A percentile compares a stretch with the other conserved stretches of the same genome.
phyloP scores from a whole-genome alignment of 768 basidiomycete genomes.

The Macrolepiota albuminosa region DNA sequence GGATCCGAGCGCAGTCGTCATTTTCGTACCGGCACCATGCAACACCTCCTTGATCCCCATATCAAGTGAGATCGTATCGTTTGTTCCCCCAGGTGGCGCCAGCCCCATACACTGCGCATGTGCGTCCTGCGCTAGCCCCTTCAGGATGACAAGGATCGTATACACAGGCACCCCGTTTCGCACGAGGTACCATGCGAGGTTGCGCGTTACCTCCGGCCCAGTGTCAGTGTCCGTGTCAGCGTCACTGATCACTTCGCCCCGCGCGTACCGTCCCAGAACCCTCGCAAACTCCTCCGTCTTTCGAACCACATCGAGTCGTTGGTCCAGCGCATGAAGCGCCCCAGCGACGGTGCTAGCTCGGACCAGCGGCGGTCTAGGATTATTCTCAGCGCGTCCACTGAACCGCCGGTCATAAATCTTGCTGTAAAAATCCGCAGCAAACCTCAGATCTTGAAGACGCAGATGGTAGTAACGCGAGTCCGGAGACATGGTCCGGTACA shows the following conservation, averaged over 20 bases:
- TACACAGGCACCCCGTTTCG: slow-evolving; percentile 69
- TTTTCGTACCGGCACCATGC: slow-evolving; percentile 79
- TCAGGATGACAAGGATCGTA: slow-evolving; percentile 57
- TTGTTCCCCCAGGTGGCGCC: slow-evolving; percentile 49
- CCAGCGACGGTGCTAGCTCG: slow-evolving; percentile 70
- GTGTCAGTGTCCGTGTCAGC: slow-evolving; percentile 22
- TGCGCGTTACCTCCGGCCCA: slow-evolving; percentile 27
- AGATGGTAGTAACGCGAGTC: slow-evolving; percentile 59
- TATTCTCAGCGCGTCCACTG: slow-evolving; percentile 66
- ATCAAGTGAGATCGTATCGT: slow-evolving; percentile 31
- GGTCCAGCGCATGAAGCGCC: slow-evolving; percentile 58
- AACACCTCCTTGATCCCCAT: slow-evolving; percentile 77
- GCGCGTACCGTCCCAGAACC: slow-evolving; percentile 50
- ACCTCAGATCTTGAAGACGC: slow-evolving; percentile 67
- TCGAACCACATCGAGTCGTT: slow-evolving; percentile 46
- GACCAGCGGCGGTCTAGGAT: slow-evolving; percentile 60
- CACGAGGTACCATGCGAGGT: slow-evolving; percentile 68
- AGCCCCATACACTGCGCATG: slow-evolving; percentile 48
- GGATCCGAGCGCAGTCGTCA: slow-evolving; percentile 62
- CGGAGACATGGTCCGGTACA: slow-evolving; percentile 58
- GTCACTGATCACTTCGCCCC: slow-evolving; percentile 38
- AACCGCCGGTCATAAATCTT: slow-evolving; percentile 72
- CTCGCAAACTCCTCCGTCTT: slow-evolving; percentile 32
- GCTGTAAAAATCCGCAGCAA: slow-evolving; percentile 72
- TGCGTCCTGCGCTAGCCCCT: slow-evolving; percentile 58